Evolutionary conservation across 108 stramenopile genomes (phyloP).

Genomic region (Nannochloropsis oceanica): DNA sequence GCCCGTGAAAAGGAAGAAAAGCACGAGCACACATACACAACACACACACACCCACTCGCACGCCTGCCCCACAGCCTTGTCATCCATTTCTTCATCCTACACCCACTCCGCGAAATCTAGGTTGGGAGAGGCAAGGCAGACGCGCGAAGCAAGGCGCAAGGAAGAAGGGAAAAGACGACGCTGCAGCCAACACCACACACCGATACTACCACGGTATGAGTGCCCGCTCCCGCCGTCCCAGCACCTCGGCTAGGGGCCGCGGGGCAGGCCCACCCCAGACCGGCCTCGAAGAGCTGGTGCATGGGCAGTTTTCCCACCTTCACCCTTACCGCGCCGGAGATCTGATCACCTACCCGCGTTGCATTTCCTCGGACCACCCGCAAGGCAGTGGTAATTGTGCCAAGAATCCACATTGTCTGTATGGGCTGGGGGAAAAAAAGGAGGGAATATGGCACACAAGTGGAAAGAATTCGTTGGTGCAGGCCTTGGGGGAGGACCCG

Average conservation of each 20-base stretch:
- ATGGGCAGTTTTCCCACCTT: background rate
- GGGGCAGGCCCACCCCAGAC: background rate
- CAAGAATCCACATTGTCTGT: slow-evolving; percentile 16
- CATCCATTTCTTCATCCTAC: too few relatives aligned
- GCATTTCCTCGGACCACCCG: background rate
- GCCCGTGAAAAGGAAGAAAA: too few relatives aligned
- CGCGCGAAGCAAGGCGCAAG: too few relatives aligned
- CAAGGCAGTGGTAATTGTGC: slow-evolving; percentile 12
- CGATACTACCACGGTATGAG: background rate
- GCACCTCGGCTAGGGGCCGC: background rate
- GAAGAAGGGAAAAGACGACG: too few relatives aligned
- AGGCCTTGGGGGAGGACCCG: slow-evolving; percentile 11
- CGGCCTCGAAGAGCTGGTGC: background rate
- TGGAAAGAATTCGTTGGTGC: background rate
- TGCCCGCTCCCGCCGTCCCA: background rate
- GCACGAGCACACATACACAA: too few relatives aligned
- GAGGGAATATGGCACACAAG: background rate
- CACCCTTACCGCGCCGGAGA: slow-evolving; percentile 7
- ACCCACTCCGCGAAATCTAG: too few relatives aligned
- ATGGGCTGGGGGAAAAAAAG: slow-evolving; percentile 18
- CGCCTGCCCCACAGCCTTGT: too few relatives aligned
- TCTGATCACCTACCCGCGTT: slow-evolving; percentile 4
- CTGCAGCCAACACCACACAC: too few relatives aligned
- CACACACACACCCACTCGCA: too few relatives aligned
- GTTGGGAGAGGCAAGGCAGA: too few relatives aligned